Evolutionary conservation across 805 yeast genomes (phyloP), one percentile per base, ranked within the genome.

Genomic region (Wickerhamiella slavikovae): DNA sequence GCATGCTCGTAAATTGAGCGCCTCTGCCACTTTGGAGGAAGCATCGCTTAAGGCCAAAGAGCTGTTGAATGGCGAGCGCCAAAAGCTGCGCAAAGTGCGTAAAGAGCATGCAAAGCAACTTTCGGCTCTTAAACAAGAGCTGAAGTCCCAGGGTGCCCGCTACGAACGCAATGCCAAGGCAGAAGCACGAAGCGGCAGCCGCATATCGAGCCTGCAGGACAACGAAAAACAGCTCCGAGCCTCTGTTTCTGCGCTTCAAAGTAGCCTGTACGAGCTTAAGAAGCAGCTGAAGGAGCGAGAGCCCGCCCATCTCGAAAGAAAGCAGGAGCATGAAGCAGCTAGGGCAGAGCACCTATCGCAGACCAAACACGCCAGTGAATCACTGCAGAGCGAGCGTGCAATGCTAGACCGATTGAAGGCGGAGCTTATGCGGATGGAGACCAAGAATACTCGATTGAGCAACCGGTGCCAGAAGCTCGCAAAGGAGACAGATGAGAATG

Each of bases 31-130:
- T 1, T 51, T 73, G 23, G 67, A 71, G 38, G 72, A 68, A 39
- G 68, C 76, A 14, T 64, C 72, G 21, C 58, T 68, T 20, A 69
- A 79, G 0, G 70, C 79, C 0, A 66, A 68, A 37, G 64, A 66
- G 15, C 66, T 66, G 23, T 54, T 72, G 25, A 58, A 61, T 5
- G 66, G 68, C 28, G 78, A 70, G 38, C 64, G 65, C 40, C 42
- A 54, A n/a, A 65, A 63, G 32, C 41, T 71, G 39, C 71, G 69
- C 45, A 66, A 67, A 31, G 46, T 62, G 28, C 64, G 66, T 38
- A 64, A 64, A 28, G 80, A 72, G 34, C 59, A 68, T 41, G 54
- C 65, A 30, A 71, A 71, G 39, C 60, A 62, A 31, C 48, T 70
- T 9, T 48, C 57, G 9, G 44, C 66, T 0, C 47, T 68, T 31